These are phyloP conservation scores for Candida ulmi DNA, from an alignment of 805 yeast species.

Conservation along the genomic window DNA sequence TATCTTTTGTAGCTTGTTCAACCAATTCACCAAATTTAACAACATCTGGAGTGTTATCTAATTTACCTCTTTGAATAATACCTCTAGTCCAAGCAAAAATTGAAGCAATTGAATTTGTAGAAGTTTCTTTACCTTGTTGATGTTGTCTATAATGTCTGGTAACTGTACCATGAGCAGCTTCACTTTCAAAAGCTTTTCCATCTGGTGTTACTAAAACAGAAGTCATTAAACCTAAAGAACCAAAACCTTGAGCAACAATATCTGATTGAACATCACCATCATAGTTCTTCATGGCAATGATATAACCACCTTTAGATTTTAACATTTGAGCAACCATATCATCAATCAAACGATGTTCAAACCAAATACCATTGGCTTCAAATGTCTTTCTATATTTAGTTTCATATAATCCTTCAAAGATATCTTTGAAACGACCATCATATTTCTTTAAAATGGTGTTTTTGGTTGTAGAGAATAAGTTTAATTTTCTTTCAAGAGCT, in stretches of 20 bases:
- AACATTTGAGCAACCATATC: slow-evolving; percentile 99
- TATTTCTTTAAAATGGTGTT: slow-evolving; percentile 91
- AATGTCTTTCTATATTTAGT: slow-evolving; percentile 61
- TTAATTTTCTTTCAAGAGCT: slow-evolving; percentile 74
- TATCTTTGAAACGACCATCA: slow-evolving; percentile 94
- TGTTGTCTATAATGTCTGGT: slow-evolving; percentile 95
- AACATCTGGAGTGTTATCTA: slow-evolving; percentile 84
- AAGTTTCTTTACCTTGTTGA: slow-evolving; percentile 95
- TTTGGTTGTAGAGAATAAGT: slow-evolving; percentile 84
- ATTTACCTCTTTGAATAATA: slow-evolving; percentile 82
- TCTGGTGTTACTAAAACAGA: slow-evolving; percentile 96
- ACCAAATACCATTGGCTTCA: slow-evolving; percentile 84
- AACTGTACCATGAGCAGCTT: slow-evolving; percentile 99
- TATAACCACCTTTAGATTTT: slow-evolving; percentile 90
- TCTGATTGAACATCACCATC: slow-evolving; percentile 98
- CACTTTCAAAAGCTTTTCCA: slow-evolving; percentile 91
- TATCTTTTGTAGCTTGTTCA: slow-evolving; percentile 81
- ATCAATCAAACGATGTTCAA: slow-evolving; percentile 93
- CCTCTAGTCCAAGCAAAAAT: slow-evolving; percentile 98
- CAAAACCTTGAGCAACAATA: slow-evolving; percentile 97
- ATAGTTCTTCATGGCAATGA: slow-evolving; percentile 95
- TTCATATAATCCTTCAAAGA: slow-evolving; percentile 78
- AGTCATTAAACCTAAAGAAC: slow-evolving; percentile 95
- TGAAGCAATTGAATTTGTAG: slow-evolving; percentile 95
- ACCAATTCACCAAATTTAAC: slow-evolving; percentile 69